These are phyloP conservation scores for Actinidia arguta DNA, from an alignment of 179 eudicot species.

Conservation along the genomic window DNA sequence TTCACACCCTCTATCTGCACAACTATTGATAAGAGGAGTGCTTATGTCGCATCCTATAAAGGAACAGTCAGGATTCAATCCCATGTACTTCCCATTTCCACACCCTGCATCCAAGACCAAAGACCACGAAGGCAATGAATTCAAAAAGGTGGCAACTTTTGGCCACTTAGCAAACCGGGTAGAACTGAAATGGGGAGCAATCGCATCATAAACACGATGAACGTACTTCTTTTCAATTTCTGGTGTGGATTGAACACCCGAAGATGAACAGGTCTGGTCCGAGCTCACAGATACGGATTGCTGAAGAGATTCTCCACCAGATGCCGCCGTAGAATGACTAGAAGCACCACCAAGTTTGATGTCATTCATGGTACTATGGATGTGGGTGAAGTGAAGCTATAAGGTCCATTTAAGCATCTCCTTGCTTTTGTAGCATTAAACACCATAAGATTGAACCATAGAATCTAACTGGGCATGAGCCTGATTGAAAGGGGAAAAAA, in stretches of 20 bases:
- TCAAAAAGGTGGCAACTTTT: constrained; percentile 79
- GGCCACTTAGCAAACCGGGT: constrained; percentile 99
- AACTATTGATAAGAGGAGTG: constrained; percentile 70
- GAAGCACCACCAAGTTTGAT: too few species aligned
- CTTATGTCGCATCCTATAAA: constrained; percentile 94
- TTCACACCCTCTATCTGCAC: constrained; percentile 84
- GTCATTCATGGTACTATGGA: too few species aligned
- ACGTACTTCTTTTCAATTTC: constrained; percentile 94
- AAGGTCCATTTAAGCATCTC: too few species aligned
- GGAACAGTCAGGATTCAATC: constrained; percentile 68
- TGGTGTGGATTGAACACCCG: constrained; percentile 46
- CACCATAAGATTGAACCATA: too few species aligned
- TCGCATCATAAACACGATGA: constrained; percentile 94
- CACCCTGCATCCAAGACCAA: constrained; percentile 83
- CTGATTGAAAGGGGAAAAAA: too few species aligned
- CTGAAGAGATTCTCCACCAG: too few species aligned
- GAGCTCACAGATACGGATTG: too few species aligned
- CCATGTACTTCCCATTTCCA: constrained; percentile 96
- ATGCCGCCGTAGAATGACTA: too few species aligned
- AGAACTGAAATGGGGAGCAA: constrained; percentile 96
- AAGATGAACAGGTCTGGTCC: too few species aligned
- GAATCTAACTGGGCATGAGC: too few species aligned
- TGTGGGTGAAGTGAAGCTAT: too few species aligned
- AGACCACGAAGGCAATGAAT: constrained; percentile 73
- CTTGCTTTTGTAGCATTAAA: too few species aligned